These are phyloP conservation scores for Aspergillus sclerotiicarbonarius DNA, from an alignment of 495 filamentous ascomycete species.

Conservation along the genomic window DNA sequence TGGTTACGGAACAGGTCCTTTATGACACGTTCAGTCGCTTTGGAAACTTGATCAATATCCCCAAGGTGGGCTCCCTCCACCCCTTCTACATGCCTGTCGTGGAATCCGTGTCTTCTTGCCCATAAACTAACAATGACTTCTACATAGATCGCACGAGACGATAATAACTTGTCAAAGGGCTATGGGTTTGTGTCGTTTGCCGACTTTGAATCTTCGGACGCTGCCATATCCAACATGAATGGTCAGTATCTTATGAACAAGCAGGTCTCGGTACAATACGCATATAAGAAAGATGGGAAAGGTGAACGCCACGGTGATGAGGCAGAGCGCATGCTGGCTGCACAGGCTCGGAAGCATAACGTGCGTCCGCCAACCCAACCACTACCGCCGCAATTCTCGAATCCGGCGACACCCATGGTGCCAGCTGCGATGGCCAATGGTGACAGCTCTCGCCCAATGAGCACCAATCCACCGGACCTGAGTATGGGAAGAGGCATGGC, in stretches of 20 bases:
- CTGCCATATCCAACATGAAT: slow-evolving; percentile 89
- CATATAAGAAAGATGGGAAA: slow-evolving; percentile 99
- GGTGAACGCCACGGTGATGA: slow-evolving; percentile 94
- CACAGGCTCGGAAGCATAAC: slow-evolving; percentile 91
- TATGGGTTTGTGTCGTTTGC: slow-evolving; percentile 96
- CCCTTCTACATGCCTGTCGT: slow-evolving; percentile 7
- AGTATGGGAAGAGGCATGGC: slow-evolving; percentile 35
- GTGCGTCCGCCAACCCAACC: slow-evolving; percentile 69
- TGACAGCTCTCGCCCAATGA: slow-evolving; percentile 45
- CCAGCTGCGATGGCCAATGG: slow-evolving; percentile 57
- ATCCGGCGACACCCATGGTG: slow-evolving; percentile 37
- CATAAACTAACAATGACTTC: neutral
- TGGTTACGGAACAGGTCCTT: slow-evolving; percentile 95
- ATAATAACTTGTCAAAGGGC: slow-evolving; percentile 86
- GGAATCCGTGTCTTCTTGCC: neutral
- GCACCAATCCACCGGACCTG: slow-evolving; percentile 33
- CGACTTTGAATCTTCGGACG: slow-evolving; percentile 92
- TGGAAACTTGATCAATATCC: slow-evolving; percentile 75
- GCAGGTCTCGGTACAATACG: slow-evolving; percentile 92
- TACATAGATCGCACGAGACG: slow-evolving; percentile 78
- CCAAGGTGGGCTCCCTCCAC: slow-evolving; percentile 57
- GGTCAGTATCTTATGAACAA: slow-evolving; percentile 97
- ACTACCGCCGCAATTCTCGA: slow-evolving; percentile 49
- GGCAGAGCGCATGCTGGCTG: slow-evolving; percentile 88
- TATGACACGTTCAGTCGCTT: slow-evolving; percentile 97